Evolutionary conservation across 2,329 filamentous ascomycete genomes (phyloP).

Genomic region (Hypoxylon sp.): DNA sequence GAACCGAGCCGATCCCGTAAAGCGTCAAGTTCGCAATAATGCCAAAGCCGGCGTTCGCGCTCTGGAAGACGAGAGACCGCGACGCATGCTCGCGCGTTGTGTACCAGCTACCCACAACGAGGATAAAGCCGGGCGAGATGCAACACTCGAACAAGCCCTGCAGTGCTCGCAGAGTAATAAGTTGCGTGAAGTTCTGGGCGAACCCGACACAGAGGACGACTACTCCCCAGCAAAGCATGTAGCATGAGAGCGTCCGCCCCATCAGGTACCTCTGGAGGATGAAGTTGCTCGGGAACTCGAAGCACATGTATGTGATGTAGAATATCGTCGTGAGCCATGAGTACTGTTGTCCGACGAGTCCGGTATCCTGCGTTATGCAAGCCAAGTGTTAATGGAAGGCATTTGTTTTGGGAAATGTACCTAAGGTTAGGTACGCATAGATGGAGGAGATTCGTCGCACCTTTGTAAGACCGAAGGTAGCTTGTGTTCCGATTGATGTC

Average conservation of each 20-base stretch:
- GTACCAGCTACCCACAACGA: constrained; percentile 58
- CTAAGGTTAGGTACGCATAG: too few relatives aligned
- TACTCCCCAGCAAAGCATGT: constrained; percentile 55
- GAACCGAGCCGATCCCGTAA: constrained; percentile 56
- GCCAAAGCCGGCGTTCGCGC: constrained; percentile 57
- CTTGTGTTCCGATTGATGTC: constrained; percentile 59
- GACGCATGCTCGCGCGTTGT: constrained; percentile 58
- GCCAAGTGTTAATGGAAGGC: constrained; percentile 10
- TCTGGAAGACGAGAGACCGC: constrained; percentile 56
- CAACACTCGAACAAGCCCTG: constrained; percentile 58
- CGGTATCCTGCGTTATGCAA: constrained; percentile 48
- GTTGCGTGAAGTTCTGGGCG: constrained; percentile 57
- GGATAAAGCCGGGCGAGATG: constrained; percentile 58
- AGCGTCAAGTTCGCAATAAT: constrained; percentile 56
- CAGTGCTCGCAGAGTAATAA: constrained; percentile 55
- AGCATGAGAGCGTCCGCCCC: constrained; percentile 53
- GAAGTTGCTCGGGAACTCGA: constrained; percentile 55
- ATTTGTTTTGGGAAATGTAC: neutral
- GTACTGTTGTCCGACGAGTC: constrained; percentile 54
- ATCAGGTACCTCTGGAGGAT: constrained; percentile 53
- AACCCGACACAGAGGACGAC: constrained; percentile 58
- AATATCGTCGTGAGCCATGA: constrained; percentile 55
- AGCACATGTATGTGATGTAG: constrained; percentile 54
- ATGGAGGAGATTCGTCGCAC: constrained; percentile 34
- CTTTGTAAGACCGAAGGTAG: constrained; percentile 57